Evolutionary conservation across 768 basidiomycete genomes (phyloP).

Genomic region (Trametes gibbosa): DNA sequence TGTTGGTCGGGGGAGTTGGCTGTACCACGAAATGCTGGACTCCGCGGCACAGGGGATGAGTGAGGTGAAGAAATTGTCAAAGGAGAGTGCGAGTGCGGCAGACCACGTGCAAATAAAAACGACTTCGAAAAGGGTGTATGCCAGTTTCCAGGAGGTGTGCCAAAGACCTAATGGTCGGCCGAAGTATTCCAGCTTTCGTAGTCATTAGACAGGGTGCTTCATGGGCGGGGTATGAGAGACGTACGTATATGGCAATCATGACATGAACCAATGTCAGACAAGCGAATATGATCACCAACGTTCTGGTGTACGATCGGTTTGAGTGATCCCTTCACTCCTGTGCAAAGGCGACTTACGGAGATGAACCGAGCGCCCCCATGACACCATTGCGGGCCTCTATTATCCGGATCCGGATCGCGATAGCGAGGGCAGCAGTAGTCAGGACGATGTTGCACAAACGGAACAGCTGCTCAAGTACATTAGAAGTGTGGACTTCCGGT

Average conservation of each 20-base stretch:
- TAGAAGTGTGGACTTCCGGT: constrained; percentile 13
- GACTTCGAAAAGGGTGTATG: constrained; percentile 84
- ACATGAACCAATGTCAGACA: constrained; percentile 83
- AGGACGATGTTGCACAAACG: constrained; percentile 83
- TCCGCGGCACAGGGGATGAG: constrained; percentile 70
- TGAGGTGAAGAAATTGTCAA: constrained; percentile 92
- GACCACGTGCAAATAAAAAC: constrained; percentile 95
- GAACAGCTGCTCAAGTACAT: constrained; percentile 54
- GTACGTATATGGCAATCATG: constrained; percentile 80
- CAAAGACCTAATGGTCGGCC: constrained; percentile 90
- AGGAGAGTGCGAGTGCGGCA: constrained; percentile 79
- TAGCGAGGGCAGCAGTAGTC: constrained; percentile 72
- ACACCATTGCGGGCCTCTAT: constrained; percentile 49
- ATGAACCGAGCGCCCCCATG: constrained; percentile 77
- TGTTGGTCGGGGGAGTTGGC: constrained; percentile 50
- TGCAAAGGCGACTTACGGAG: constrained; percentile 53
- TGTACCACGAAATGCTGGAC: constrained; percentile 70
- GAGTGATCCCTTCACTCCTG: neutral
- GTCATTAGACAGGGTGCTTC: too few relatives aligned
- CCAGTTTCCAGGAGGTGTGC: constrained; percentile 83
- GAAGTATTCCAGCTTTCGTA: constrained; percentile 81
- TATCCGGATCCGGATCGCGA: constrained; percentile 72
- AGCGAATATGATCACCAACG: constrained; percentile 82
- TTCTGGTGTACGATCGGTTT: constrained; percentile 39
- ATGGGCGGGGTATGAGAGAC: constrained; percentile 5